Conservation (phyloP, 148 eudicot species). For the Gaultheria prostrata region DNA sequence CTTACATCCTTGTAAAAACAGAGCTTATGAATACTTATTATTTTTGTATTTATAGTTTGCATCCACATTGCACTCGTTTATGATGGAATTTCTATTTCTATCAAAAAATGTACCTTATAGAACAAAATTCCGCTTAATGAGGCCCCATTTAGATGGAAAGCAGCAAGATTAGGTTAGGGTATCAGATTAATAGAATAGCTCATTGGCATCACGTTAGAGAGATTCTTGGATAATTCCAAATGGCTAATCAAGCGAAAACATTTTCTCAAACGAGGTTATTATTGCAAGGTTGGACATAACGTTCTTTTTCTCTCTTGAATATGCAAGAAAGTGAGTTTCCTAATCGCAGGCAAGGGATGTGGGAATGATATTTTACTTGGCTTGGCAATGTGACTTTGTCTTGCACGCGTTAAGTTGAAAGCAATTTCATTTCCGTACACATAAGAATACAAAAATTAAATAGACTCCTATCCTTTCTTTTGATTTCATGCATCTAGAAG, state of each 20-base stretch:
- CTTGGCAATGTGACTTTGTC: background rate
- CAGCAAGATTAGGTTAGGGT: background rate
- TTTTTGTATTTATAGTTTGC: background rate
- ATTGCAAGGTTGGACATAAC: background rate
- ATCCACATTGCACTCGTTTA: background rate
- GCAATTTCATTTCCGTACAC: background rate
- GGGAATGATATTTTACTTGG: background rate
- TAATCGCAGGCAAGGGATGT: background rate
- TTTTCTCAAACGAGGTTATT: background rate
- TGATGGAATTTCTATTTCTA: background rate
- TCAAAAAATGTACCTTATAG: background rate
- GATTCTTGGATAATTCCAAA: background rate
- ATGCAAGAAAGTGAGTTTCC: background rate
- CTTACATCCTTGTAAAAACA: background rate
- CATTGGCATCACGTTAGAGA: background rate
- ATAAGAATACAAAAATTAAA: background rate
- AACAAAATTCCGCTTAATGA: background rate
- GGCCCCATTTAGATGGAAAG: background rate
- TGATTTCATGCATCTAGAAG: background rate
- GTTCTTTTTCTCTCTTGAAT: background rate
- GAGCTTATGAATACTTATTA: background rate
- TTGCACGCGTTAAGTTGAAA: background rate
- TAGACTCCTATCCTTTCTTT: background rate
- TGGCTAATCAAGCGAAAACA: background rate
- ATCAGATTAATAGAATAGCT: background rate